phyloP scores from a whole-genome alignment of 768 basidiomycete genomes.

The Multifurca ochricompacta region DNA sequence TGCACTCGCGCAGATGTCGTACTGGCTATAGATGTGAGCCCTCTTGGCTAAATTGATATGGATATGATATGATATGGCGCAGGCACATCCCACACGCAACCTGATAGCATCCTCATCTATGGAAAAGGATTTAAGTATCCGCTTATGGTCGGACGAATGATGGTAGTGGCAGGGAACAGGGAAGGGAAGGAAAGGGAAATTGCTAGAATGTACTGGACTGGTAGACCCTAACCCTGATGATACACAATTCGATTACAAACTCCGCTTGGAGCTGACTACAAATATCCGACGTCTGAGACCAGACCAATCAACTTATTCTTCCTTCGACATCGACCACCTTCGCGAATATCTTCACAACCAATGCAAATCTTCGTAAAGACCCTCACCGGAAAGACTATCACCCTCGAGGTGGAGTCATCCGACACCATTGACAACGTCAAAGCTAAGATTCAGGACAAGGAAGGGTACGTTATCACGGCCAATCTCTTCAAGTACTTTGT shows the following conservation, averaged over 20 bases:
- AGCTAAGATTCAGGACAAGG: slow-evolving; percentile 86
- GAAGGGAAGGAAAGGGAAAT: too few species aligned
- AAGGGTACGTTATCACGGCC: slow-evolving; percentile 42
- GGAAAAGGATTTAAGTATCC: slow-evolving; percentile 82
- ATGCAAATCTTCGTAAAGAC: slow-evolving; percentile 54
- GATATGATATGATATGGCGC: slow-evolving; percentile 17
- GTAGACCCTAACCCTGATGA: too few species aligned
- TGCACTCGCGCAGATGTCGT: slow-evolving; percentile 44
- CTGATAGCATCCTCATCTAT: slow-evolving; percentile 85
- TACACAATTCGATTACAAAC: slow-evolving; percentile 4
- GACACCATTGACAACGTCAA: slow-evolving; percentile 67
- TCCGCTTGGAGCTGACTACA: slow-evolving; percentile 4
- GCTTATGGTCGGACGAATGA: slow-evolving; percentile 41
- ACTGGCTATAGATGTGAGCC: slow-evolving; percentile 60
- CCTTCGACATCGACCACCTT: neutral
- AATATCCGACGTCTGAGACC: neutral
- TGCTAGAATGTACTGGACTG: neutral
- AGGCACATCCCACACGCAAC: slow-evolving; percentile 70
- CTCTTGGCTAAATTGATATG: neutral
- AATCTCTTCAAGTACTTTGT: too few species aligned
- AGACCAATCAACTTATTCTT: neutral
- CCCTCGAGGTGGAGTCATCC: slow-evolving; percentile 64
- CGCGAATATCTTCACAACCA: slow-evolving; percentile 6
- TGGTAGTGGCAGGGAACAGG: too few species aligned
- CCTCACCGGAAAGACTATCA: slow-evolving; percentile 71